Evolutionary conservation across 2,329 filamentous ascomycete genomes (phyloP), one percentile per base, ranked within the genome.

Genomic region (Fusarium sublunatum): DNA sequence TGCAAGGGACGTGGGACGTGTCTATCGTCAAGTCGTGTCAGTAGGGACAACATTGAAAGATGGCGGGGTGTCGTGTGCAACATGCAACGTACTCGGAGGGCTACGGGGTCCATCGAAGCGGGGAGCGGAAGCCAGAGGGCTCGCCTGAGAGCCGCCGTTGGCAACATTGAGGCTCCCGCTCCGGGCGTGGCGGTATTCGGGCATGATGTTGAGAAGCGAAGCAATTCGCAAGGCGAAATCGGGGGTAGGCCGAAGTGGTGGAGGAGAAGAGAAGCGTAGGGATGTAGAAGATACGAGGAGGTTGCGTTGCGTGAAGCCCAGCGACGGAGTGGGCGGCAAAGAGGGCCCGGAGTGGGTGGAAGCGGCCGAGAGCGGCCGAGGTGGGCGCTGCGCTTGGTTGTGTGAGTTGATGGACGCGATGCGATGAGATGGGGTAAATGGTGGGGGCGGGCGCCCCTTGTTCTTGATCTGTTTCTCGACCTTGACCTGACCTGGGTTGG

Each of bases 1-100:
- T 98, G 90, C 95, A 99, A 35, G 95, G 95, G 40, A 99, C 95
- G 81, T 98, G 95, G 61, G 93, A 91, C 15, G 95, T 97, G 78
- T 97, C 94, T 97, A 65, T 58, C 63, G 64, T 55, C 53, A 62
- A 66, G 40, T 48, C 42, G 61, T 58, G 64, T 72, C 62, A 72
- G 70, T 63, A 48, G 39, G 56, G 47, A 51, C 53, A 44, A 49
- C 46, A 61, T 65, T 65, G 43, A 47, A 65, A 47, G 47, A 52
- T 60, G 52, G 59, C 58, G 58, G 59, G 68, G 65, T 65, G 60
- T 65, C 63, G 68, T 68, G 64, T 69, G 68, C 66, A 65, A 70
- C 70, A 63, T 66, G 61, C 64, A 65, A 70, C 70, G 54, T 80
- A 86, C 85, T 88, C 26, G 86, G 86, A 64, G 86, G 86, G 75